Conservation (phyloP, 495 filamentous ascomycete genomes). For the Penicillium antarcticum region DNA sequence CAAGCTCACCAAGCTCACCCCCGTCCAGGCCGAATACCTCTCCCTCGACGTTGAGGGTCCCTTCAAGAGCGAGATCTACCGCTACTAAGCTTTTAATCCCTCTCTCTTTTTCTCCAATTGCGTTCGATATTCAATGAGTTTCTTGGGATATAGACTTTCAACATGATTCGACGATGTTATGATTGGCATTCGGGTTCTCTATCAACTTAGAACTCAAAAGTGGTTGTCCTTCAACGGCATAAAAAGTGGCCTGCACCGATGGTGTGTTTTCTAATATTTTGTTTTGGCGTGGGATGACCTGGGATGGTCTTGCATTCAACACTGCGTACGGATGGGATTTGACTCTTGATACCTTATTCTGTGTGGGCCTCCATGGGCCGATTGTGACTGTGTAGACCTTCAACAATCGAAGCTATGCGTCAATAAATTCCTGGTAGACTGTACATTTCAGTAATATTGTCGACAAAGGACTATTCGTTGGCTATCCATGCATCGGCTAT, state of each 20-base stretch:
- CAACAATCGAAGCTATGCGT: conserved; percentile 13
- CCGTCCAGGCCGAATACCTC: conserved; percentile 91
- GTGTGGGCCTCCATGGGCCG: conserved; percentile 10
- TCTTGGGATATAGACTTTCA: conserved; percentile 51
- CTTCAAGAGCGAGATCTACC: conserved; percentile 83
- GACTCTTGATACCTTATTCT: conserved; percentile 27
- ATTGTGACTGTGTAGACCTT: conserved; percentile 14
- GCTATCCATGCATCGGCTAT: background rate
- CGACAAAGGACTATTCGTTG: background rate
- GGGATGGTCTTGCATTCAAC: conserved; percentile 50
- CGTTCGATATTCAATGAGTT: conserved; percentile 39
- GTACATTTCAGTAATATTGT: background rate
- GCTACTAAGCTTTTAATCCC: conserved; percentile 44
- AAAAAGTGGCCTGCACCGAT: conserved; percentile 47
- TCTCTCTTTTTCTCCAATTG: conserved; percentile 23
- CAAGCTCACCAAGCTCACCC: conserved; percentile 80
- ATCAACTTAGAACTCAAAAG: conserved; percentile 51
- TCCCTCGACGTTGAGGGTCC: conserved; percentile 79
- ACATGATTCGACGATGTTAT: conserved; percentile 63
- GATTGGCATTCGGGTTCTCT: conserved; percentile 48
- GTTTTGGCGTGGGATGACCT: conserved; percentile 35
- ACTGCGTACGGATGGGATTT: conserved; percentile 38
- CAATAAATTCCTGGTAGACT: no score
- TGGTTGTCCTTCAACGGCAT: conserved; percentile 66
- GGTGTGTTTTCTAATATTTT: conserved; percentile 31